Evolutionary conservation across 2,329 filamentous ascomycete species (phyloP), one percentile per base, ranked within the genome.

Genomic region (Penicillium sp.): DNA sequence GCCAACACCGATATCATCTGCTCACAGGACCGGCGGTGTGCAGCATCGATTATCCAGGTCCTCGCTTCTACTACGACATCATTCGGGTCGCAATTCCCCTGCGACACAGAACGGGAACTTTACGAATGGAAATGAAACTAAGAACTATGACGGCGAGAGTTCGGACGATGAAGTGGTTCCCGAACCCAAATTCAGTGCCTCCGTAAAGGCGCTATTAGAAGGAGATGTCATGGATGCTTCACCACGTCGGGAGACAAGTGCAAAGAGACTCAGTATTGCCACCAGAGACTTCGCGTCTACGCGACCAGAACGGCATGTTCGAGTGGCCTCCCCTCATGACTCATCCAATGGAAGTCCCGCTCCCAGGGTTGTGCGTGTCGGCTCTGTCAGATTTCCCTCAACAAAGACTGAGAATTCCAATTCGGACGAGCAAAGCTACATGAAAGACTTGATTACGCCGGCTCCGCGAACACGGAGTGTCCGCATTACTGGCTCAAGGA

Each of bases 131-230:
- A 57, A 58, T 47, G 48, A 65, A 2, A 59, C 69, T 3, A 66
- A 65, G 47, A 64, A 67, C 18, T 72, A 68, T 61, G 74, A 77
- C 1, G 87, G 90, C 65, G 92, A 96, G 69, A 96, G 90, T 78
- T 96, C 92, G 23, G 93, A 97, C 74, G 93, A 97, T 67, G 93
- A 97, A 74, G 45, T 47, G 20, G 90, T 95, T 26, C 89, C 89
- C 16, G 88, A 90, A 64, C 91, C 91, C 65, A 95, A 94, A 76
- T 88, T 97, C 70, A 97, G 91, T 70, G 91, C 92, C 65, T 83
- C 94, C 63, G 96, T 93, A 49, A 93, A 94, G 69, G 92, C 91
- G 20, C 79, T 97, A 16, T 80, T 97, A 53, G 80, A 79, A 52
- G 77, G 78, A 60, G 79, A 80, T 62, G 77, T 70, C 23, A 67